Evolutionary conservation across 768 basidiomycete genomes (phyloP).

Genomic region (Lyophyllum atratum): DNA sequence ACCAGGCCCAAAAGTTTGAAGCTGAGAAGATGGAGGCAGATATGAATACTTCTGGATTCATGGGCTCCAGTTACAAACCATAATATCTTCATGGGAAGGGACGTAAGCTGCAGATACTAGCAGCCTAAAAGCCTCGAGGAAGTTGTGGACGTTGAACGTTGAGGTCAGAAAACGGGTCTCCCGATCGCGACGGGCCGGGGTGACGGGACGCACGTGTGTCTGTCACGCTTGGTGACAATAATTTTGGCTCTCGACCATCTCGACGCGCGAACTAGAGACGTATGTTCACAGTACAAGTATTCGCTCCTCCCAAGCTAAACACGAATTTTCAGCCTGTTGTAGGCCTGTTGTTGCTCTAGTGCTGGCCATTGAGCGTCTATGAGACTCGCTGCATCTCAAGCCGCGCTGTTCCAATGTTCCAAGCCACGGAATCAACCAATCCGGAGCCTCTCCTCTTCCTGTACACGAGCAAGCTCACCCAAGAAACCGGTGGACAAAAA

Average conservation of each 20-base stretch:
- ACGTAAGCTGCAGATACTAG: no score
- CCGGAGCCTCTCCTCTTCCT: slow-evolving; percentile 8
- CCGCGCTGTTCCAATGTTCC: neutral
- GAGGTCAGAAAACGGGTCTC: no score
- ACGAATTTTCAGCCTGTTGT: neutral
- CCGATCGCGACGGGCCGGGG: no score
- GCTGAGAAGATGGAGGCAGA: neutral
- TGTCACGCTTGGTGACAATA: neutral
- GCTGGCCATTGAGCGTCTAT: slow-evolving; percentile 1
- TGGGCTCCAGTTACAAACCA: no score
- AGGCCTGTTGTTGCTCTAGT: neutral
- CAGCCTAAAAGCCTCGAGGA: no score
- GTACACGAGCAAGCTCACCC: neutral
- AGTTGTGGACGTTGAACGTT: no score
- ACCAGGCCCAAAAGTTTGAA: neutral
- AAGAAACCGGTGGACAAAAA: slow-evolving; percentile 33
- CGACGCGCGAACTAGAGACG: neutral
- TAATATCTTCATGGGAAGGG: no score
- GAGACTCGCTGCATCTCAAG: slow-evolving; percentile 1
- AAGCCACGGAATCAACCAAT: slow-evolving; percentile 12
- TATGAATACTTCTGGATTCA: neutral
- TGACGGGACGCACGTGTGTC: neutral
- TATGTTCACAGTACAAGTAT: neutral
- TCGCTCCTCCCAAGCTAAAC: neutral
- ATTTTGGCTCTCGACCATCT: neutral